phyloP scores from a whole-genome alignment of 2,329 filamentous ascomycete species.

The Colletotrichum spinosum region DNA sequence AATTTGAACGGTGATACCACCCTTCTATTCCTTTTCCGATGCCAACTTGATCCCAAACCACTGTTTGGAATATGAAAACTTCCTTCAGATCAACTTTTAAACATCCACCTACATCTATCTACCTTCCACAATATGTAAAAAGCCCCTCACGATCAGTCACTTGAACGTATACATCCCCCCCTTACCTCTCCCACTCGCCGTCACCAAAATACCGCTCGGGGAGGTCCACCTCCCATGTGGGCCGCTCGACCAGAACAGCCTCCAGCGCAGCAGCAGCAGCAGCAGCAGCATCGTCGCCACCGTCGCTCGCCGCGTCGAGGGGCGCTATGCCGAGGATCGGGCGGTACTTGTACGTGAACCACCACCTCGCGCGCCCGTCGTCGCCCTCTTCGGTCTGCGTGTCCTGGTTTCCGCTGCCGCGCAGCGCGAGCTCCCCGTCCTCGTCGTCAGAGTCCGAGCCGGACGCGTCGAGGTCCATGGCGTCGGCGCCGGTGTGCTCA shows the following conservation, averaged over 20 bases:
- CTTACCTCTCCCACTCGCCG: constrained; percentile 59
- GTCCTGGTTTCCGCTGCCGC: constrained; percentile 44
- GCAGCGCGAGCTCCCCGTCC: constrained; percentile 48
- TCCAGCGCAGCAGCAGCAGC: constrained; percentile 65
- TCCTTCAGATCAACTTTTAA: no score
- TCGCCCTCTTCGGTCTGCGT: constrained; percentile 37
- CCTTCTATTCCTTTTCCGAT: no score
- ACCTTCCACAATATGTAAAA: no score
- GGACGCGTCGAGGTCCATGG: constrained; percentile 43
- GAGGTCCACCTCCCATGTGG: constrained; percentile 84
- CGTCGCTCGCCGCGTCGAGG: constrained; percentile 41
- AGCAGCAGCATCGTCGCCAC: neutral
- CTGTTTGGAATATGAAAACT: no score
- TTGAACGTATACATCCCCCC: no score
- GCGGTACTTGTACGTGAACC: constrained; percentile 93
- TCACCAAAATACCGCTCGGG: constrained; percentile 76
- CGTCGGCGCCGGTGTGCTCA: constrained; percentile 49
- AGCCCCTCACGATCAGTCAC: neutral
- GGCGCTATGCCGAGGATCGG: constrained; percentile 83
- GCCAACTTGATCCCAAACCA: no score
- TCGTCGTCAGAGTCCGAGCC: constrained; percentile 42
- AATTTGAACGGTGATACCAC: no score
- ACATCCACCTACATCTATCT: no score
- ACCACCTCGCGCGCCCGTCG: constrained; percentile 60
- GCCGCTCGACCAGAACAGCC: constrained; percentile 89